These are phyloP conservation scores for Cruciata laevipes DNA, from an alignment of 257 asterid genomes.

Conservation along the genomic window DNA sequence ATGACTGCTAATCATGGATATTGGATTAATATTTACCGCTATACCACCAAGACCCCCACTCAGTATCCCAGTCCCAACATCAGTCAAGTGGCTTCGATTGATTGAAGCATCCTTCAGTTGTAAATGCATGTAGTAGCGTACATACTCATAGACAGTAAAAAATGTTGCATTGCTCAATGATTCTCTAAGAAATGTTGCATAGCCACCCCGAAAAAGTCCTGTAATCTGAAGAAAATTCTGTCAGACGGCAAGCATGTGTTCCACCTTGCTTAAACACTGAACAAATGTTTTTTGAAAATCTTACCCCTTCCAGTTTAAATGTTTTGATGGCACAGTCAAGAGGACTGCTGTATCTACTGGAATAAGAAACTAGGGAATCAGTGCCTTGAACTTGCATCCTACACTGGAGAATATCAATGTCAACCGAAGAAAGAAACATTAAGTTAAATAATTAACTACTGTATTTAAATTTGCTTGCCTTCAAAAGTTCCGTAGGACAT, in stretches of 20 bases:
- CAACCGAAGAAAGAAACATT: conserved; percentile 13
- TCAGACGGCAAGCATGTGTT: conserved; percentile 32
- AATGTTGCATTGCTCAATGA: conserved; percentile 75
- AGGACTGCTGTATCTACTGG: conserved; percentile 59
- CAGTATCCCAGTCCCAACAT: conserved; percentile 70
- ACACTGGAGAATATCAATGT: conserved; percentile 74
- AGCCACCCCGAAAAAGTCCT: conserved; percentile 83
- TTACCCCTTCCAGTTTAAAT: conserved; percentile 73
- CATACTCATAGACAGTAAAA: conserved; percentile 75
- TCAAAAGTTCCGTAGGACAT: conserved; percentile 85
- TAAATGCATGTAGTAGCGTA: conserved; percentile 65
- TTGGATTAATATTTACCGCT: conserved; percentile 38
- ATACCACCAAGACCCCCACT: conserved; percentile 92
- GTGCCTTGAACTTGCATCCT: conserved; percentile 97
- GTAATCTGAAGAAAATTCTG: conserved; percentile 47
- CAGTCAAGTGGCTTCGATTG: conserved; percentile 43
- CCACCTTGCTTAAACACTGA: conserved; percentile 13
- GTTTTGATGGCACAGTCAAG: conserved; percentile 81
- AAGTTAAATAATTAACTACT: conserved; percentile 8
- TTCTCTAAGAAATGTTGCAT: conserved; percentile 69
- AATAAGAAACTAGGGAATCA: conserved; percentile 41
- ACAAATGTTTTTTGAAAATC: conserved; percentile 18
- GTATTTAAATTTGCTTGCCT: conserved; percentile 44
- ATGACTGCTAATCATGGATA: not conserved
- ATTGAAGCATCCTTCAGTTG: conserved; percentile 49